Conservation (phyloP, 1,284 basidiomycete genomes). For the Abortiporus biennis region DNA sequence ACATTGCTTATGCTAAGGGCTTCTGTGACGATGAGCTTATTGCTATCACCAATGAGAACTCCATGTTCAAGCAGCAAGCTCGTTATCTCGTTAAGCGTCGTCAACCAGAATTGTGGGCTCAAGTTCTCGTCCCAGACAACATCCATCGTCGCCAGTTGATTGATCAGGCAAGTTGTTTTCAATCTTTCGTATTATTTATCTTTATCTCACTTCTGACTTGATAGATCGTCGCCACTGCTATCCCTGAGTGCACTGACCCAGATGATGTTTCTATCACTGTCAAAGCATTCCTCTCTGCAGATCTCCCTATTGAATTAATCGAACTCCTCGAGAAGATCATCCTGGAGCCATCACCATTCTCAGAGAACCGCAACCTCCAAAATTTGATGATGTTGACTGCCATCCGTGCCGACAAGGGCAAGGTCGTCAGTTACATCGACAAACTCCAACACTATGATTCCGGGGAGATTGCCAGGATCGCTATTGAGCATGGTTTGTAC, state of each 20-base stretch:
- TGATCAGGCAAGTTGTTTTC: slow-evolving; percentile 66
- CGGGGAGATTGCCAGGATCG: slow-evolving; percentile 94
- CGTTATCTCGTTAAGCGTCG: slow-evolving; percentile 97
- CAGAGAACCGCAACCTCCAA: slow-evolving; percentile 94
- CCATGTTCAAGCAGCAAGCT: slow-evolving; percentile 99
- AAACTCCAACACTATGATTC: slow-evolving; percentile 95
- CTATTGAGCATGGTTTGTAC: slow-evolving; percentile 92
- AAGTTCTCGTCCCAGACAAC: slow-evolving; percentile 89
- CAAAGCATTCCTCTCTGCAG: slow-evolving; percentile 97
- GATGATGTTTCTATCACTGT: slow-evolving; percentile 99
- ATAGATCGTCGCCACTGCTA: slow-evolving; percentile 86
- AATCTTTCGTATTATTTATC: not conserved
- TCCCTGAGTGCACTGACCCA: slow-evolving; percentile 96
- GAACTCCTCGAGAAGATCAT: slow-evolving; percentile 99
- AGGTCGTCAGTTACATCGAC: slow-evolving; percentile 98
- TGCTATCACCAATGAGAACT: slow-evolving; percentile 96
- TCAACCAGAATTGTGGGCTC: slow-evolving; percentile 93
- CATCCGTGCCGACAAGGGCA: slow-evolving; percentile 97
- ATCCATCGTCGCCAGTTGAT: slow-evolving; percentile 91
- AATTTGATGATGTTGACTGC: slow-evolving; percentile 94
- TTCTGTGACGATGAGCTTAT: slow-evolving; percentile 99
- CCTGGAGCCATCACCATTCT: slow-evolving; percentile 95
- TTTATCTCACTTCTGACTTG: not conserved
- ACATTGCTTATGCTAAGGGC: slow-evolving; percentile 99
- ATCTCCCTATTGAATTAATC: slow-evolving; percentile 96